Conservation (phyloP, 345 rosid genomes). For the Theobroma cacao region DNA sequence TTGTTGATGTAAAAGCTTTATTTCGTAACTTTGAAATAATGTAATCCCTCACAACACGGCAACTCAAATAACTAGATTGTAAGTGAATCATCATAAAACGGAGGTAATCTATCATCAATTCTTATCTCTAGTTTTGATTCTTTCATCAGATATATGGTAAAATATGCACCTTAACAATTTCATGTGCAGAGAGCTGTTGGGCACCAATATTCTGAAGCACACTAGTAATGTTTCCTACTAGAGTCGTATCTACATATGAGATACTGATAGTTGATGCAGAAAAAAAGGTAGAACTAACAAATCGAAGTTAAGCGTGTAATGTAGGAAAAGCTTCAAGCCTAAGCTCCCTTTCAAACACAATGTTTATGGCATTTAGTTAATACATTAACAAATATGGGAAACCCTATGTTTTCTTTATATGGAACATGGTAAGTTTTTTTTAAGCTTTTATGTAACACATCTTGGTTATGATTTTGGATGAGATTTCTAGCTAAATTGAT, state of each 20-base stretch:
- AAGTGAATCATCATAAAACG: constrained; percentile 87
- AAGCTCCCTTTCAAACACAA: constrained; percentile 45
- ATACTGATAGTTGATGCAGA: constrained; percentile 38
- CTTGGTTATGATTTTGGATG: too few species aligned
- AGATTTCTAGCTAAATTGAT: too few species aligned
- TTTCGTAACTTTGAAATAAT: constrained; percentile 56
- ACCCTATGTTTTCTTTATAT: too few species aligned
- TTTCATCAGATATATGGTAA: constrained; percentile 54
- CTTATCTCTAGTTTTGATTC: constrained; percentile 25
- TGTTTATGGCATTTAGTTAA: constrained; percentile 28
- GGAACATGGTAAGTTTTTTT: too few species aligned
- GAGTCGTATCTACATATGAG: constrained; percentile 25
- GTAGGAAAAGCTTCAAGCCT: constrained; percentile 67
- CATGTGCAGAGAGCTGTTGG: constrained; percentile 85
- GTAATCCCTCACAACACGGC: constrained; percentile 59
- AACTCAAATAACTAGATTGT: constrained; percentile 61
- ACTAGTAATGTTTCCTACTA: constrained; percentile 42
- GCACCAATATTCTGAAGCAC: constrained; percentile 74
- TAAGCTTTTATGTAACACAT: too few species aligned
- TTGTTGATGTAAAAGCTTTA: constrained; percentile 68
- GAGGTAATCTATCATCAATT: constrained; percentile 61
- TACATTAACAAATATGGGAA: too few species aligned
- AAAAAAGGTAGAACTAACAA: constrained; percentile 58
- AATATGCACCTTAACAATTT: constrained; percentile 69
- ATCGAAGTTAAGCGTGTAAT: constrained; percentile 68